These are phyloP conservation scores for Blumeriella jaapii DNA, from an alignment of 2,329 filamentous ascomycete genomes.

Conservation along the genomic window DNA sequence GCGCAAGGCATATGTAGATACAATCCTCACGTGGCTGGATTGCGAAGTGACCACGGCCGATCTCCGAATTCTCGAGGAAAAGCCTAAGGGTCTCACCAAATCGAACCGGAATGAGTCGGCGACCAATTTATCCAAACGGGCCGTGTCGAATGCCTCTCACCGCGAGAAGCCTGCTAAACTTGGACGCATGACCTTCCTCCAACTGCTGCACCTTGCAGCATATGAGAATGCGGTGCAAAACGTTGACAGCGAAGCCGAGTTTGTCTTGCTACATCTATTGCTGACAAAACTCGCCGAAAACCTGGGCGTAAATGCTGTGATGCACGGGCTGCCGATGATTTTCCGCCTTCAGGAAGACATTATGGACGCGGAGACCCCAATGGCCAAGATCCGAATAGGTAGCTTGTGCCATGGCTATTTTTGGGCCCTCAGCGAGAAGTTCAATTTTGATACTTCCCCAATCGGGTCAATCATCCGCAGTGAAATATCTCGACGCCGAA, in stretches of 20 bases:
- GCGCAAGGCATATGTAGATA: slow-evolving; percentile 74
- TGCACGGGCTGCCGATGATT: slow-evolving; percentile 77
- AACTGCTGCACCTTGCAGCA: slow-evolving; percentile 73
- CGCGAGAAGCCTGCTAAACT: slow-evolving; percentile 23
- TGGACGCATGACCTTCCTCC: slow-evolving; percentile 48
- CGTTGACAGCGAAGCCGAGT: slow-evolving; percentile 60
- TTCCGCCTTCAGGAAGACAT: slow-evolving; percentile 81
- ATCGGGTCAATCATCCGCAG: slow-evolving; percentile 61
- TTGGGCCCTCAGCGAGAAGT: slow-evolving; percentile 65
- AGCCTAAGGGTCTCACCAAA: slow-evolving; percentile 32
- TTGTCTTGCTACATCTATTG: slow-evolving; percentile 66
- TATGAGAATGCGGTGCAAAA: slow-evolving; percentile 77
- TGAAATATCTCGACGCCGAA: slow-evolving; percentile 65
- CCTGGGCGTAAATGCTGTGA: slow-evolving; percentile 71
- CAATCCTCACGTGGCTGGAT: slow-evolving; percentile 72
- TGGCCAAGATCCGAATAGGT: slow-evolving; percentile 67
- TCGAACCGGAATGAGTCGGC: slow-evolving; percentile 22
- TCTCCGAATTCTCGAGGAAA: slow-evolving; percentile 47
- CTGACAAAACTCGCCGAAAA: slow-evolving; percentile 62
- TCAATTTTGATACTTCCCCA: slow-evolving; percentile 60
- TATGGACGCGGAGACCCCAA: slow-evolving; percentile 48
- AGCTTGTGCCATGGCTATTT: slow-evolving; percentile 85
- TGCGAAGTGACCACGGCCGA: slow-evolving; percentile 64
- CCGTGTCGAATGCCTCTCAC: slow-evolving; percentile 54
- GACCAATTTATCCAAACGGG: slow-evolving; percentile 36